Conservation (phyloP, 2,329 filamentous ascomycete genomes). For the Cucurbitaria berberidis region DNA sequence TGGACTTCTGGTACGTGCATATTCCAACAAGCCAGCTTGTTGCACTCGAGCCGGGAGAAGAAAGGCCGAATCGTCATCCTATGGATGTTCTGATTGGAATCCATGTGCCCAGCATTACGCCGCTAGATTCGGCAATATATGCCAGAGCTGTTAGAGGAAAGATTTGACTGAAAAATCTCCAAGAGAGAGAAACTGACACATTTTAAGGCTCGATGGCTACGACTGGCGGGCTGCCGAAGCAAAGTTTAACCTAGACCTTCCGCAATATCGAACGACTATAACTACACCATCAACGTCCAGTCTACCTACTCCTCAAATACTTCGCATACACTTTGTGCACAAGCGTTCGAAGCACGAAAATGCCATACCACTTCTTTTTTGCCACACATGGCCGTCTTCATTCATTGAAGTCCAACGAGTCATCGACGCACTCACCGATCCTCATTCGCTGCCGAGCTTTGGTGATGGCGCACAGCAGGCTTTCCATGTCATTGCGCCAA, state of each 20-base stretch:
- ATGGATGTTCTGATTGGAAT: background rate
- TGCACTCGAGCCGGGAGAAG: background rate
- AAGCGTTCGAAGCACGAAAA: constrained; percentile 59
- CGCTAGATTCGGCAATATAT: too few species aligned
- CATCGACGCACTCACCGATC: constrained; percentile 61
- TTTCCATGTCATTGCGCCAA: constrained; percentile 71
- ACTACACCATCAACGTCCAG: constrained; percentile 30
- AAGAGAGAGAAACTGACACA: background rate
- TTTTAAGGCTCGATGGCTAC: constrained; percentile 65
- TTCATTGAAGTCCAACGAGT: constrained; percentile 66
- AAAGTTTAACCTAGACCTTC: constrained; percentile 63
- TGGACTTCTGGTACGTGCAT: constrained; percentile 65
- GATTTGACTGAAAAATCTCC: background rate
- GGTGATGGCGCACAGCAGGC: constrained; percentile 44
- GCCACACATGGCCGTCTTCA: constrained; percentile 70
- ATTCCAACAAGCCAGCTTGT: background rate
- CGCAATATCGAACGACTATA: constrained; percentile 68
- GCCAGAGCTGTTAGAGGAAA: background rate
- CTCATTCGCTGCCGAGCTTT: constrained; percentile 50
- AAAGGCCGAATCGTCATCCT: background rate
- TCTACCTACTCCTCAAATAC: constrained; percentile 31
- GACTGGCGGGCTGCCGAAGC: constrained; percentile 68
- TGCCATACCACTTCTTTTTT: constrained; percentile 68
- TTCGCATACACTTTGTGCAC: constrained; percentile 71
- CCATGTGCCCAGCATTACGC: background rate